Evolutionary conservation across 176 grass and related monocot species (phyloP), one percentile per base, ranked within the genome.

Genomic region (Chloris gayana): DNA sequence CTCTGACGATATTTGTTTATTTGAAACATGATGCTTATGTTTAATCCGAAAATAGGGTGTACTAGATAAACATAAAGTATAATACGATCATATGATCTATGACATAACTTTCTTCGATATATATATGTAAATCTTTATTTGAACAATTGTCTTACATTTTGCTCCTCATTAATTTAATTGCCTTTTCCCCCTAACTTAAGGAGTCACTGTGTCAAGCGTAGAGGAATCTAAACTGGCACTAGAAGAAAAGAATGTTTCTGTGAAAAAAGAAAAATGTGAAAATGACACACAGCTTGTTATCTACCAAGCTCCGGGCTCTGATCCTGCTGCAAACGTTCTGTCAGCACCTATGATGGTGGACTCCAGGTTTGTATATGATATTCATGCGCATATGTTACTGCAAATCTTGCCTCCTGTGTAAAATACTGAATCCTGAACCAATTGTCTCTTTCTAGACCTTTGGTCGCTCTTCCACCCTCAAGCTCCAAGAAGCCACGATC

Each of bases 321-420:
- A 64, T 85, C 84, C 74, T 74, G 70, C 69, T 74, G 88, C 86
- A 63, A 82, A 87, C 71, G 67, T 89, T 63, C 78, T 90, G 29
- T 76, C 88, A 65, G 91, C 96, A 77, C 93, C 92, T 47, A 79
- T 82, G 4, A 61, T 84, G 17, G 74, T 70, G 51, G 81, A 81
- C 64, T 73, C 58, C 89, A 94, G 96, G 96, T 99, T 67, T 64
- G 93, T 79, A 37, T 38, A 60, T 62, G 24, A 62, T 59, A 71
- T 59, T 32, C 77, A 21, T 59, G n/a, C 29, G 64, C 9, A 70
- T 35, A n/a, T 88, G 53, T 89, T 71, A 80, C 63, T 66, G 77
- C 5, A 35, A 71, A 81, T 61, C 59, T 47, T 57, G 2, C 32
- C 72, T 77, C 24, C 56, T 71, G 7, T 65, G 45, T 78, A 72